phyloP scores from a whole-genome alignment of 1,284 basidiomycete genomes.

The Trichosporon sp. region DNA sequence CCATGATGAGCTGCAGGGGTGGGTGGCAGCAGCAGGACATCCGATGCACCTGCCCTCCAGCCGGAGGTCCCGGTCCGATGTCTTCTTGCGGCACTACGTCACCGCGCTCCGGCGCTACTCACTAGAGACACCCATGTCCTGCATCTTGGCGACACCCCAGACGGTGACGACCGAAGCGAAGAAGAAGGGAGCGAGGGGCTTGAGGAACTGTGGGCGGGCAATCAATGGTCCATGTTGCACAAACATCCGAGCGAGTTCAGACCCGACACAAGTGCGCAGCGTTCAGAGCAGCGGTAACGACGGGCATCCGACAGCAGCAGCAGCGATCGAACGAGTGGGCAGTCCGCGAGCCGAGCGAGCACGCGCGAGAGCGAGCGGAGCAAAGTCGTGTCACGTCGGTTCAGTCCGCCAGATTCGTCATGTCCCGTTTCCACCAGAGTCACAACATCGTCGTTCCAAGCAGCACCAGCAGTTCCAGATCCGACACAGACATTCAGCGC shows the following conservation, averaged over 20 bases:
- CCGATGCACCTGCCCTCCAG: too few relatives aligned
- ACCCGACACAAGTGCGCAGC: not conserved
- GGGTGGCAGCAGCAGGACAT: too few relatives aligned
- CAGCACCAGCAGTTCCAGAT: not conserved
- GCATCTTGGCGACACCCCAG: constrained; percentile 39
- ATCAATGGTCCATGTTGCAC: not conserved
- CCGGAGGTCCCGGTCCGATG: too few relatives aligned
- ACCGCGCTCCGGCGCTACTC: constrained; percentile 16
- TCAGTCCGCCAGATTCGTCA: not conserved
- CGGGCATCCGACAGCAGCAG: not conserved
- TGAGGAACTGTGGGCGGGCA: constrained; percentile 30
- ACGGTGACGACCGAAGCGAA: constrained; percentile 37
- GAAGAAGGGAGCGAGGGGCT: constrained; percentile 45
- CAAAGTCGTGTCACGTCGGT: not conserved
- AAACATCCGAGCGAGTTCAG: not conserved
- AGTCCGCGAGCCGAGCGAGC: not conserved
- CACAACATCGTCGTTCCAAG: not conserved
- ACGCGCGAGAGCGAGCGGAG: not conserved
- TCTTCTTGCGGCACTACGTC: not conserved
- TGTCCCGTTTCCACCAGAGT: not conserved
- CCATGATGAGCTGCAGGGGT: not conserved
- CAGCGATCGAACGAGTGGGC: not conserved
- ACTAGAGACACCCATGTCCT: constrained; percentile 38
- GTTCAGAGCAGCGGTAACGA: not conserved
- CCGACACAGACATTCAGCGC: not conserved